A percentile compares a stretch with the other conserved stretches of the same genome.
These are phyloP conservation scores for Pyrenophora teres DNA, from an alignment of 2,329 filamentous ascomycete species.

Conservation along the genomic window DNA sequence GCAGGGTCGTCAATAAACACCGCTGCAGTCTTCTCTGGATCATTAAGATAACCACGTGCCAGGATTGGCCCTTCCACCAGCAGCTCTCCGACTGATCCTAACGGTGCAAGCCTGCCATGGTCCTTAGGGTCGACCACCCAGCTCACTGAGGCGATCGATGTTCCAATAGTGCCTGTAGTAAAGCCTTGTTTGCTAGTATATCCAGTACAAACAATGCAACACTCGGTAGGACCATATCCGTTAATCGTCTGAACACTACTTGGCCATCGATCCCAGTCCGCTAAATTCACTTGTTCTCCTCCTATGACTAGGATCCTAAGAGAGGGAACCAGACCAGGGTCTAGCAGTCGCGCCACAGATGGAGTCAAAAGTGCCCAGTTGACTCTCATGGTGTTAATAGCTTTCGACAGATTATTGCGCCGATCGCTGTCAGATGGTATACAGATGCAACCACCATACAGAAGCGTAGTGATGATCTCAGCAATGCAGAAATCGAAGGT, in stretches of 20 bases:
- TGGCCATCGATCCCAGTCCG: conserved; percentile 3
- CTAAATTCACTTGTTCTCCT: neutral
- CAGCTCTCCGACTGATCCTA: no score
- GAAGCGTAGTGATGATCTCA: conserved; percentile 55
- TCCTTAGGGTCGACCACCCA: conserved; percentile 2
- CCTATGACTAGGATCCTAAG: conserved; percentile 3
- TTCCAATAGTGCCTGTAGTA: no score
- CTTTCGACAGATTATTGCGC: conserved; percentile 57
- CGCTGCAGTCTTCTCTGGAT: conserved; percentile 7
- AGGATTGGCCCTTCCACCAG: no score
- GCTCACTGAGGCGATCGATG: neutral
- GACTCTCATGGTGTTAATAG: conserved; percentile 46
- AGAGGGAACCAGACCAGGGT: conserved; percentile 9
- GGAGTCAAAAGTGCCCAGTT: conserved; percentile 21
- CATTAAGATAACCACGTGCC: neutral
- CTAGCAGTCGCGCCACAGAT: conserved; percentile 17
- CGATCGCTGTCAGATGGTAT: conserved; percentile 58
- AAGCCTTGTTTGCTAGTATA: no score
- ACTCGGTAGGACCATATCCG: conserved; percentile 24
- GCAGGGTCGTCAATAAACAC: conserved; percentile 37
- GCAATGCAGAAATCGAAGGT: conserved; percentile 49
- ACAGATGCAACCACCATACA: conserved; percentile 56
- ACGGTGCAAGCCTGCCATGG: no score
- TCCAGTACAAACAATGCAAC: neutral
- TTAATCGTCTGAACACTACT: conserved; percentile 11